Evolutionary conservation across 2,329 filamentous ascomycete species (phyloP).

Genomic region (Pyrenophora teres): DNA sequence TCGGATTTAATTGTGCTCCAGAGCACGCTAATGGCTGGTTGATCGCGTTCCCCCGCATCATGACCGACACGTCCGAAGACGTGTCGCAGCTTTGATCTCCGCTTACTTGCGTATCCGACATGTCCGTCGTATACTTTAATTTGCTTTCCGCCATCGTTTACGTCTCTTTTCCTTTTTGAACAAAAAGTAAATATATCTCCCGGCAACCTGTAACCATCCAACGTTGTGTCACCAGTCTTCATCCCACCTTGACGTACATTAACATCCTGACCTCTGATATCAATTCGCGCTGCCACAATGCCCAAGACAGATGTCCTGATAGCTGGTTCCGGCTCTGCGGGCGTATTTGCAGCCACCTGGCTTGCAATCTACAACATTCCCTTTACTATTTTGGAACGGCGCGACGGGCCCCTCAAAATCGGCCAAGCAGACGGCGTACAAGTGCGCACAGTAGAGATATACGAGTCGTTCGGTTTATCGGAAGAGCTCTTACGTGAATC

Average conservation of each 20-base stretch:
- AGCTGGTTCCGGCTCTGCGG: constrained; percentile 65
- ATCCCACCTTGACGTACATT: background rate
- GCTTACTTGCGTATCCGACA: background rate
- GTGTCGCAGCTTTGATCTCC: background rate
- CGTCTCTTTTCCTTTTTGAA: no score
- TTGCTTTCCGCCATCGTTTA: no score
- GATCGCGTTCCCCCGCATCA: constrained; percentile 17
- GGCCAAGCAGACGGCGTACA: constrained; percentile 70
- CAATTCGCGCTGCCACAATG: constrained; percentile 11
- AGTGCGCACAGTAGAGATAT: constrained; percentile 71
- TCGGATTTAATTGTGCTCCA: background rate
- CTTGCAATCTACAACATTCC: constrained; percentile 61
- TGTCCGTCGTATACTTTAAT: background rate
- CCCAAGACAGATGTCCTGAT: constrained; percentile 61
- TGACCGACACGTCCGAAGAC: constrained; percentile 14
- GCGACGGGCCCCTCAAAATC: constrained; percentile 58
- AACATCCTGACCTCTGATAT: background rate
- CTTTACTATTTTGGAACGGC: constrained; percentile 63
- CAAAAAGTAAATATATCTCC: no score
- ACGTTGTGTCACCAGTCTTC: background rate
- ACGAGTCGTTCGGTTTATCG: constrained; percentile 70
- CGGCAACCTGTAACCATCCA: background rate
- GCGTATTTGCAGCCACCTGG: constrained; percentile 65
- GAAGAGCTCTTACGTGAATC: constrained; percentile 67
- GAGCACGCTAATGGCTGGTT: constrained; percentile 4